Conservation (phyloP, 2,329 filamentous ascomycete genomes). For the Didymella lethalis region DNA sequence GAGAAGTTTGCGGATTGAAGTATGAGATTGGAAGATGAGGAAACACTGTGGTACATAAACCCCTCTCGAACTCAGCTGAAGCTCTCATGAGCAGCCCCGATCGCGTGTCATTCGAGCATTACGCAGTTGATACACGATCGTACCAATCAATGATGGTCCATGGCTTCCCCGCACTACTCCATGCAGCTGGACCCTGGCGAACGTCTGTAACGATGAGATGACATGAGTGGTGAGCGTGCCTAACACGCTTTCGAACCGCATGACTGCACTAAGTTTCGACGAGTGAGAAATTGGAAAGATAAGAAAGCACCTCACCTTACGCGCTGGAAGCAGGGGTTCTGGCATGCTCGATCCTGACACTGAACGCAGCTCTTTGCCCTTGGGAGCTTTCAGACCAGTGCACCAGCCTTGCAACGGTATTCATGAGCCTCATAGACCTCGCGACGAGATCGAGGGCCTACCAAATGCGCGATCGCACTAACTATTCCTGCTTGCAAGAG, state of each 20-base stretch:
- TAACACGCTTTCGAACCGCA: constrained; percentile 10
- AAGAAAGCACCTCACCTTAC: neutral
- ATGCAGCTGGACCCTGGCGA: constrained; percentile 37
- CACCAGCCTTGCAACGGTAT: constrained; percentile 1
- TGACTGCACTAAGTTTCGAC: constrained; percentile 7
- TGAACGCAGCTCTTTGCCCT: constrained; percentile 1
- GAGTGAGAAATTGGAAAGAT: constrained; percentile 18
- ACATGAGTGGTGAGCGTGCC: constrained; percentile 12
- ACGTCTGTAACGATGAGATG: constrained; percentile 33
- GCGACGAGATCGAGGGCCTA: constrained; percentile 9
- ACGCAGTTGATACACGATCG: constrained; percentile 44
- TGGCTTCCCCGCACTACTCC: constrained; percentile 44
- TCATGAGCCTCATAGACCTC: constrained; percentile 21
- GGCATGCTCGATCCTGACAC: neutral
- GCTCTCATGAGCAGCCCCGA: constrained; percentile 23
- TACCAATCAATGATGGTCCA: constrained; percentile 43
- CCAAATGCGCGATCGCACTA: constrained; percentile 16
- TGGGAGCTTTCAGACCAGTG: constrained; percentile 1
- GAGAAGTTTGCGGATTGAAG: neutral
- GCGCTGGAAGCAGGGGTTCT: constrained; percentile 2
- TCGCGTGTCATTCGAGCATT: constrained; percentile 41
- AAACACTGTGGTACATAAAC: constrained; percentile 25
- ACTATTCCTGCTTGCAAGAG: constrained; percentile 7
- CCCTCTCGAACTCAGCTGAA: constrained; percentile 28
- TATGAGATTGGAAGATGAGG: neutral